Evolutionary conservation across 1,139 yeast genomes (phyloP), one percentile per base, ranked within the genome.

Genomic region (Taphrina communis): DNA sequence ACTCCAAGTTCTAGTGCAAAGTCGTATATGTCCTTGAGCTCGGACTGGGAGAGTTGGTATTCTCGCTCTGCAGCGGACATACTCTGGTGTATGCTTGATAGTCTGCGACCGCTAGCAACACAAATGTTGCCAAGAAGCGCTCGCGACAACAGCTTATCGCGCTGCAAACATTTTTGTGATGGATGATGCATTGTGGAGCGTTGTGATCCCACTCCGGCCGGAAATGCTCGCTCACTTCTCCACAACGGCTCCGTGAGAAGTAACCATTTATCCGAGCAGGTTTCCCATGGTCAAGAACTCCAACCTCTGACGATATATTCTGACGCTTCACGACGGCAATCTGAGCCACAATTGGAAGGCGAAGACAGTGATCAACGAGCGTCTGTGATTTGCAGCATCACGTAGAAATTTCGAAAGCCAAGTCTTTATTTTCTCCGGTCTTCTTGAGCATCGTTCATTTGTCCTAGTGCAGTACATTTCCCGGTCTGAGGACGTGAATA

Each of bases 1-100:
- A 11, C n/a, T 7, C 38, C 59, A 8, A 55, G 59, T 9, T 55
- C 59, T 19, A 55, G 31, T 7, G 59, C 42, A 14, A 36, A 55
- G 25, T 55, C 44, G 14, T 55, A 39, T 36, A 55, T 39, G 9
- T 12, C 59, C 31, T 17, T 35, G 14, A 36, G 44, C 17, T 50
- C 53, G 12, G 35, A 8, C 8, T 50, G 36, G n/a, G 53, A 50
- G n/a, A 50, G 36, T 25, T 50, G 36, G 21, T 50, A 50, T 21
- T 11, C 21, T 35, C 21, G 36, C 36, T 31, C n/a, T n/a, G 31
- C 36, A 11, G 31, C 9, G 11, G 53, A 21, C 53, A 50, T 50
- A 7, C 31, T 25, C 4, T 25, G 31, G 31, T 25, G 31, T 25
- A 25, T 25, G 31, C 31, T 25, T 4, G 31, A 4, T 2, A 25